Conservation (phyloP, 2,329 filamentous ascomycete species). For the Cladosporium oxysporum region DNA sequence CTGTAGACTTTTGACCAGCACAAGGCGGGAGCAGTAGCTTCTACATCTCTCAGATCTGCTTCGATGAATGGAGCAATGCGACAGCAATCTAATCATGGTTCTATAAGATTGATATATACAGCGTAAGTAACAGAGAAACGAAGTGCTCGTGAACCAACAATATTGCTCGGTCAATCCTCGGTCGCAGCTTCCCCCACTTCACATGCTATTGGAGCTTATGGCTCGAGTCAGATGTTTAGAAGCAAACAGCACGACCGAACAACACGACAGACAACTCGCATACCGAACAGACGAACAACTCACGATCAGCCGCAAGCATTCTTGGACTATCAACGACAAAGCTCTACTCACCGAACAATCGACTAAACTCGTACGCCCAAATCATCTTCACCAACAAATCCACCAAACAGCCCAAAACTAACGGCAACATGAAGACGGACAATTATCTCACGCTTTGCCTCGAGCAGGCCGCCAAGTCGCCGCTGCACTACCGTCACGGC, state of each 20-base stretch:
- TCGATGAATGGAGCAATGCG: neutral
- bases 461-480: slow-evolving; percentile 53
- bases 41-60: neutral
- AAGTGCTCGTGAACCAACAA: neutral
- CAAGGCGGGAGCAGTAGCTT: neutral
- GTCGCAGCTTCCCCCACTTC: neutral
- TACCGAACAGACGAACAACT: neutral
- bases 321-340: neutral
- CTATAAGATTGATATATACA: neutral
- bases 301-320: neutral
- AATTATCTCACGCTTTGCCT: slow-evolving; percentile 54
- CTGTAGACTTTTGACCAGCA: neutral
- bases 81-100: neutral
- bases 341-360: neutral
- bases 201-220: slow-evolving; percentile 9
- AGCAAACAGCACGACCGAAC: neutral
- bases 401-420: neutral
- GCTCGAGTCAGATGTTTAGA: neutral
- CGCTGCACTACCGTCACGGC: slow-evolving; percentile 54
- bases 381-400: neutral
- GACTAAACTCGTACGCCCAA: neutral
- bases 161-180: neutral
- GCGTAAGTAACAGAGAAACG: neutral
- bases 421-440: slow-evolving; percentile 47
- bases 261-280: neutral